phyloP scores from a whole-genome alignment of 768 basidiomycete genomes.

The Suillus plorans region DNA sequence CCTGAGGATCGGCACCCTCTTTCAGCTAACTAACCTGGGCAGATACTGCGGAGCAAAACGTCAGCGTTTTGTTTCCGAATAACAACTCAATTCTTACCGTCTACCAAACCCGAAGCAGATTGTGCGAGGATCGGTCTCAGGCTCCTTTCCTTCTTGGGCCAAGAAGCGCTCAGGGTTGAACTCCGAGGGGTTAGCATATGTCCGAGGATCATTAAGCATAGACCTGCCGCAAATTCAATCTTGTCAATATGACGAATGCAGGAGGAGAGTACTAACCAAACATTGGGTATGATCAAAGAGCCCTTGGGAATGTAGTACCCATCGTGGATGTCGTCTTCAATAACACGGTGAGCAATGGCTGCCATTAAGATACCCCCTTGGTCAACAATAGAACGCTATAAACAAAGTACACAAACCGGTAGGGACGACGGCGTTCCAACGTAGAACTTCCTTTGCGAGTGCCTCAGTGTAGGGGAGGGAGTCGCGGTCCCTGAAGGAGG shows the following conservation, averaged over 20 bases:
- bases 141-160: constrained; percentile 30
- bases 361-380: constrained; percentile 15
- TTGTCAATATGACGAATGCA: background rate
- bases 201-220: constrained; percentile 34
- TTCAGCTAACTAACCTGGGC: constrained; percentile 23
- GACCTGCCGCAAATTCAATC: constrained; percentile 17
- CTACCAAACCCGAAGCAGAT: constrained; percentile 73
- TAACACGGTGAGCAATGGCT: constrained; percentile 49
- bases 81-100: constrained; percentile 36
- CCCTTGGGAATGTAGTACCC: constrained; percentile 62
- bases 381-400: constrained; percentile 34
- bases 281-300: constrained; percentile 24
- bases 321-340: constrained; percentile 59
- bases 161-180: constrained; percentile 67
- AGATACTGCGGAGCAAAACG: constrained; percentile 17
- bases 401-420: constrained; percentile 38
- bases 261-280: constrained; percentile 17
- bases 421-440: constrained; percentile 43
- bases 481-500: constrained; percentile 57
- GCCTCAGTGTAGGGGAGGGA: constrained; percentile 64
- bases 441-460: constrained; percentile 55
- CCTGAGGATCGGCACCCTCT: constrained; percentile 13
- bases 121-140: constrained; percentile 57
- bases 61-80: constrained; percentile 9
- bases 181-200: constrained; percentile 50